Evolutionary conservation across 2,329 filamentous ascomycete species (phyloP), one percentile per base, ranked within the genome.

Genomic region (Botrytis pseudocinerea): DNA sequence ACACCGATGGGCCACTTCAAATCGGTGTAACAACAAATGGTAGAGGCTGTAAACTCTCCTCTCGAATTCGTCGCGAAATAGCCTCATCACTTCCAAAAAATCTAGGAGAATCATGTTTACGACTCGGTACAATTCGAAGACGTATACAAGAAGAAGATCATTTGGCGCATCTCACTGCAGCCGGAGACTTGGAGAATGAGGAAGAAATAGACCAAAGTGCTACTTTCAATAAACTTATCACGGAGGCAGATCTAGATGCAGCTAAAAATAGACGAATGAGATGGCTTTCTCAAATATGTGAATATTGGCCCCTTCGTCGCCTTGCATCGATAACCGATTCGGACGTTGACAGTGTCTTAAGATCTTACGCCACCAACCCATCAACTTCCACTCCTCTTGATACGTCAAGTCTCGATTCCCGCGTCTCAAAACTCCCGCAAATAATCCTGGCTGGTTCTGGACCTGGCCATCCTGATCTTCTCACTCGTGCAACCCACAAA

Each of bases 21-120:
- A 92, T 99, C 74, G 96, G 96, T 75, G 92, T 99, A 73, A 98
- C 96, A 4, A 98, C 96, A 0, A 98, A 97, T 73, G 95, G 96
- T 32, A 91, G 93, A 78, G 96, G 96, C 2, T 98, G 96, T 85
- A 98, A 97, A 83, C 88, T 99, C 44, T 93, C 96, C 9, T 93
- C 94, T 16, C 88, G 96, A 40, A 93, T 99, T 78, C 90, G 95
- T 25, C 89, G 96, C 73, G 96, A 98, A 79, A 92, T 99, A 74
- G 92, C 93, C 2, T 88, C 94, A 0, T 89, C 90, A 0, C 85
- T 99, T 4, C 96, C 96, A 0, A 81, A 85, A 2, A 87, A 92
- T 28, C 87, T 98, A 9, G 96, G 96, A 9, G 82, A 83, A 32
- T 94, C 95, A 0, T 94, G 97, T 60, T 89, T 90, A 59, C 88